phyloP scores from a whole-genome alignment of 2,329 filamentous ascomycete genomes.

The Leptographium lundbergii region DNA sequence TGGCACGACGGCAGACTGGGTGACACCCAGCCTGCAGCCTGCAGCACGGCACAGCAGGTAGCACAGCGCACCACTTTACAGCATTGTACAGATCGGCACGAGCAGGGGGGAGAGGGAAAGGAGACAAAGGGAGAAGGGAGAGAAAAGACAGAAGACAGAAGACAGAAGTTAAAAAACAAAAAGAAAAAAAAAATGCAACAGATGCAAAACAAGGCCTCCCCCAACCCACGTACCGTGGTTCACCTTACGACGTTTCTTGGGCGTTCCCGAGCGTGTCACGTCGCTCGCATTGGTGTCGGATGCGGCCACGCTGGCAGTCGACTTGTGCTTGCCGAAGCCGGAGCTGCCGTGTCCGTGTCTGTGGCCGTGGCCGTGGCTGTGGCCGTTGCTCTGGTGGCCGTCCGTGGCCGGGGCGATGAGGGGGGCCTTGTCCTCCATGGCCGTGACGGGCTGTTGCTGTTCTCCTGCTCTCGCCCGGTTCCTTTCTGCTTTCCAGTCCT shows the following conservation, averaged over 20 bases:
- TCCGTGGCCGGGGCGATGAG: background rate
- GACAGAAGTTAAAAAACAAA: background rate
- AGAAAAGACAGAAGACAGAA: background rate
- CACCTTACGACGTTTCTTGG: slow-evolving; percentile 79
- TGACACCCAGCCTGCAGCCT: background rate
- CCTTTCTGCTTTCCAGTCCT: background rate
- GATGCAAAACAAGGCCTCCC: background rate
- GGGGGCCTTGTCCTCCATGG: background rate
- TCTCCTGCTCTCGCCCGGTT: background rate
- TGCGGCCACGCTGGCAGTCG: slow-evolving; percentile 11
- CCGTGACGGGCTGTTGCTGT: background rate
- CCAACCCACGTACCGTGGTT: slow-evolving; percentile 61
- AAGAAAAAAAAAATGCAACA: background rate
- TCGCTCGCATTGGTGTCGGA: slow-evolving; percentile 16
- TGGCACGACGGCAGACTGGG: background rate
- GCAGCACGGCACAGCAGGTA: background rate
- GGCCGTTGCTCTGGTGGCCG: background rate
- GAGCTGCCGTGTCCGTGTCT: background rate
- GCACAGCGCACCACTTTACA: background rate
- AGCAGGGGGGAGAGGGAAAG: background rate
- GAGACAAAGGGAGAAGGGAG: background rate
- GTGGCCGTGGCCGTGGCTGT: background rate
- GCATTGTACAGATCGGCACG: background rate
- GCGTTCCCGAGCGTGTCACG: slow-evolving; percentile 34
- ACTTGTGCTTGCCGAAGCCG: background rate